A percentile compares a stretch with the other conserved stretches of the same genome.
Evolutionary conservation across 129 eudicot genomes (phyloP).

Genomic region (carrot (Daucus carota)): DH1_v3.0 NC_030385.2:36181001-36181500

Average conservation of each 20-base stretch:
- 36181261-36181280: slow-evolving; percentile 47
- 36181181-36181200: not conserved
- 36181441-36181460: slow-evolving; percentile 96
- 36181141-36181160: not conserved
- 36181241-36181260: slow-evolving; percentile 36
- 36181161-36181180: not conserved
- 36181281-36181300: slow-evolving; percentile 95
- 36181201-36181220: not conserved
- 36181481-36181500: slow-evolving; percentile 97
- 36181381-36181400: slow-evolving; percentile 84
- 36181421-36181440: slow-evolving; percentile 92
- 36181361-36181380: slow-evolving; percentile 95
- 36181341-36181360: slow-evolving; percentile 99
- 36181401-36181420: slow-evolving; percentile 88
- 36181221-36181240: not conserved
- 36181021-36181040: not conserved
- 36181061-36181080: not conserved
- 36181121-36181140: not conserved
- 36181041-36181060: not conserved
- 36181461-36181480: slow-evolving; percentile 91
- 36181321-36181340: slow-evolving; percentile 94
- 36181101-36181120: not conserved
- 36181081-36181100: not conserved
- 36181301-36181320: slow-evolving; percentile 87
- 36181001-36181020: slow-evolving; percentile 5